phyloP scores from a whole-genome alignment of 768 basidiomycete species.

The Phaeolepiota aurea region DNA sequence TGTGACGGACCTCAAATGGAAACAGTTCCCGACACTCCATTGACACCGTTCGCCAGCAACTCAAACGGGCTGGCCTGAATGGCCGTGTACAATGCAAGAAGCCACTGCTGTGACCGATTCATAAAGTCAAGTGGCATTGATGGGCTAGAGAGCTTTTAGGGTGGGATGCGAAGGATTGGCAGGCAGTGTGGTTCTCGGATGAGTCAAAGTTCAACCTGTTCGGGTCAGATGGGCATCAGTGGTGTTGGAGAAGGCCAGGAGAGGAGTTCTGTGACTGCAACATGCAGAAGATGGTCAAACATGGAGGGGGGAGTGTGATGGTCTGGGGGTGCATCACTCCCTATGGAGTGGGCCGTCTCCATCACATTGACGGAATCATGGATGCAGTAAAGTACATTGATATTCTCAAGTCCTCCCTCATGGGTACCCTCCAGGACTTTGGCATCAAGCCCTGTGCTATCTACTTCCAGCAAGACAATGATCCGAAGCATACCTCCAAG shows the following conservation, averaged over 20 bases:
- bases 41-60: not conserved
- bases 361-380: conserved; percentile 18
- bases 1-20: not conserved
- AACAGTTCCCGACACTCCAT: not conserved
- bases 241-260: conserved; percentile 10
- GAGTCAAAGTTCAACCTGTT: conserved; percentile 21
- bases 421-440: conserved; percentile 14
- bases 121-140: not conserved
- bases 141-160: conserved; percentile 8
- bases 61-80: conserved; percentile 1
- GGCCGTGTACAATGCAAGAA: conserved; percentile 3
- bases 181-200: conserved; percentile 17
- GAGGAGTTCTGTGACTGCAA: conserved; percentile 9
- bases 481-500: conserved; percentile 24
- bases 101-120: conserved; percentile 3
- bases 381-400: conserved; percentile 11
- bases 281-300: conserved; percentile 16
- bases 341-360: conserved; percentile 14
- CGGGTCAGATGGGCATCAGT: conserved; percentile 19
- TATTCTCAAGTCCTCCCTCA: conserved; percentile 14
- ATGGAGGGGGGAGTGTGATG: conserved; percentile 19
- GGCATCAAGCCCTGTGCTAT: conserved; percentile 5
- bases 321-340: conserved; percentile 21
- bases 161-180: conserved; percentile 19
- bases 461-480: conserved; percentile 25